Percentiles rank a stretch among this genome's conserved stretches.
Conservation (phyloP, 345 rosid genomes). For the Clausena lansium region DNA sequence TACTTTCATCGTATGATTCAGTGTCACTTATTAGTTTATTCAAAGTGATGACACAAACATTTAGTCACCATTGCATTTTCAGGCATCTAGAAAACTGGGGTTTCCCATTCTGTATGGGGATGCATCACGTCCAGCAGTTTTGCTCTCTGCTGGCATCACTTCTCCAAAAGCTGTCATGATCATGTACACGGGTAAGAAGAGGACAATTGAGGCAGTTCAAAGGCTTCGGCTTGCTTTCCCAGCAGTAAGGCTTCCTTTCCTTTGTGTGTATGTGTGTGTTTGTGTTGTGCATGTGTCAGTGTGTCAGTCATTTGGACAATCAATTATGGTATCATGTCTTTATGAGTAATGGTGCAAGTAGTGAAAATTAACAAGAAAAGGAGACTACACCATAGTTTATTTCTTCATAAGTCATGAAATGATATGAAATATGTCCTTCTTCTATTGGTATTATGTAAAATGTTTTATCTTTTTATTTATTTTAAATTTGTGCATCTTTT, state of each 20-base stretch:
- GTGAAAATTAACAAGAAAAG: not conserved
- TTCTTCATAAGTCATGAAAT: not conserved
- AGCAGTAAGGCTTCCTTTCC: constrained; percentile 38
- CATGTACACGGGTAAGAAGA: constrained; percentile 81
- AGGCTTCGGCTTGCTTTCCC: constrained; percentile 94
- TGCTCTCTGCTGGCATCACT: constrained; percentile 84
- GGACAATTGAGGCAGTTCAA: constrained; percentile 77
- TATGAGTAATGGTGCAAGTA: not conserved
- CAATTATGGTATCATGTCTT: not conserved
- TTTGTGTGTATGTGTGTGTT: not conserved
- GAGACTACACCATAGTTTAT: not conserved
- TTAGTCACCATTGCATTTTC: constrained; percentile 11
- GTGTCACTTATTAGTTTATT: not conserved
- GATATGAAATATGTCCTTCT: not conserved
- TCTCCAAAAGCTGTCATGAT: constrained; percentile 93
- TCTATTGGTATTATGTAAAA: not conserved
- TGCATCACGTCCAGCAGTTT: constrained; percentile 80
- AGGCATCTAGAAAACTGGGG: constrained; percentile 84
- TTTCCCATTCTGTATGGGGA: constrained; percentile 89
- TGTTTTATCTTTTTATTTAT: not conserved
- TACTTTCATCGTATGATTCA: not conserved
- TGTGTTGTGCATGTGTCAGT: not conserved
- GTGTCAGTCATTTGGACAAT: not conserved
- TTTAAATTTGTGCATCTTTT: not conserved
- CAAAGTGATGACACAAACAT: not conserved